Evolutionary conservation across 495 filamentous ascomycete species (phyloP).

Genomic region (Niebla homalea): DNA sequence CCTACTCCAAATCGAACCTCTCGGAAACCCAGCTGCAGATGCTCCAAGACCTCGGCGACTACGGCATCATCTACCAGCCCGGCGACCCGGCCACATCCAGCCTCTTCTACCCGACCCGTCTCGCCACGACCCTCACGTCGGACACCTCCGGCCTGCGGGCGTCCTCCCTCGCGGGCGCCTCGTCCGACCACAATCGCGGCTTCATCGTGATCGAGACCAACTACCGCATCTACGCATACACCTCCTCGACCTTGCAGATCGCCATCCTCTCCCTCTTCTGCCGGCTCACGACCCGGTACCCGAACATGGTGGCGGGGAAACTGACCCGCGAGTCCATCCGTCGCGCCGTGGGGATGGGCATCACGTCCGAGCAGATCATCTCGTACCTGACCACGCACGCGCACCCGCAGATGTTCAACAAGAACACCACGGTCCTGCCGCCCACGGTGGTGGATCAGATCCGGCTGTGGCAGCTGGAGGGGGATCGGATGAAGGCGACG

Average conservation of each 20-base stretch:
- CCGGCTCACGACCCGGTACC: conserved; percentile 72
- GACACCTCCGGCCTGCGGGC: conserved; percentile 57
- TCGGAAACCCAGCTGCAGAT: conserved; percentile 72
- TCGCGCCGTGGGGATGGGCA: conserved; percentile 74
- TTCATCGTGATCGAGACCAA: conserved; percentile 98
- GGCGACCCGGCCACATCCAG: conserved; percentile 25
- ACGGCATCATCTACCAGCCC: conserved; percentile 73
- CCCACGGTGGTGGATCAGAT: conserved; percentile 98
- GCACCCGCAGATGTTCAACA: conserved; percentile 70
- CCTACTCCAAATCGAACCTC: conserved; percentile 70
- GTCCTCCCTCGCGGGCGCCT: conserved; percentile 36
- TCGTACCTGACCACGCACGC: conserved; percentile 77
- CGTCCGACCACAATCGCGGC: conserved; percentile 38
- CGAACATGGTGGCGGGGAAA: conserved; percentile 80
- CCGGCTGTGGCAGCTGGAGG: conserved; percentile 91
- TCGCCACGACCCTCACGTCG: conserved; percentile 88
- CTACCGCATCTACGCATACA: conserved; percentile 95
- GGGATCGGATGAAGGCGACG: conserved; percentile 75
- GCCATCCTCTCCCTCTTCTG: conserved; percentile 86
- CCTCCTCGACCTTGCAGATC: conserved; percentile 80
- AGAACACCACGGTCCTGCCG: conserved; percentile 51
- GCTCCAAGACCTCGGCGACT: conserved; percentile 72
- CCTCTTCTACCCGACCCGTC: conserved; percentile 87
- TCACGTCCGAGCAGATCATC: conserved; percentile 90
- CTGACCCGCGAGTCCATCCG: conserved; percentile 77